Conservation (phyloP, 176 grass and related monocot genomes). For the Cymbopogon citratus region DNA sequence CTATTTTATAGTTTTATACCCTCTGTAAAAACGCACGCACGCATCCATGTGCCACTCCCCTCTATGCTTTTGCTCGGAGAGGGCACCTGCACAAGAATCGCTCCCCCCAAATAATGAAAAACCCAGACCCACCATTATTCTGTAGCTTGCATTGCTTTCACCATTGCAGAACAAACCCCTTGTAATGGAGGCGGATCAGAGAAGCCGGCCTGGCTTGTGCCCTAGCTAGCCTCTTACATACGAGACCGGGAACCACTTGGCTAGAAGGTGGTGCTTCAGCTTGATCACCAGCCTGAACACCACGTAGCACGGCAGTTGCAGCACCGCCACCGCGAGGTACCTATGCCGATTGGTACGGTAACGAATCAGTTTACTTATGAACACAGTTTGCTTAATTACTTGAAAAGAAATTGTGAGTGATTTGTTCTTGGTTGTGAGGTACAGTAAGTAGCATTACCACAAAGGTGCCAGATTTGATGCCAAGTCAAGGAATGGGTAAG, state of each 20-base stretch:
- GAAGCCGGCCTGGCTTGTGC: neutral
- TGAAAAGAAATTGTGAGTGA: neutral
- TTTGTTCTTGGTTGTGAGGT: neutral
- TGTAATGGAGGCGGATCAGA: neutral
- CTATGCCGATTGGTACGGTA: slow-evolving; percentile 15
- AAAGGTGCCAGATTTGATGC: slow-evolving; percentile 51
- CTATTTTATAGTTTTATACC: neutral
- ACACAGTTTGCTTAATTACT: no score
- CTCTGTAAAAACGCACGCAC: neutral
- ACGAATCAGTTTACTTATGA: neutral
- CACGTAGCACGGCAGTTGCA: slow-evolving; percentile 82
- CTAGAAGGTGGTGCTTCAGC: slow-evolving; percentile 59
- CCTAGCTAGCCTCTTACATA: slow-evolving; percentile 1
- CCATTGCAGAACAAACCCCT: neutral
- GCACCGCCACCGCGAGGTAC: slow-evolving; percentile 62
- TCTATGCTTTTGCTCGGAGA: slow-evolving; percentile 15
- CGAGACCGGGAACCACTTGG: slow-evolving; percentile 42
- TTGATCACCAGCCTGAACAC: slow-evolving; percentile 66
- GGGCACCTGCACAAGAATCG: slow-evolving; percentile 14
- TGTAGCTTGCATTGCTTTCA: neutral
- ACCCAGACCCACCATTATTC: neutral
- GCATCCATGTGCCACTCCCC: neutral
- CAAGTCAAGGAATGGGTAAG: slow-evolving; percentile 86
- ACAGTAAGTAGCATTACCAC: slow-evolving; percentile 60
- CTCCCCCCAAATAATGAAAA: neutral